A percentile compares a stretch with the other conserved stretches of the same genome.
Conservation (phyloP, 164 flowering plant species). For the Protea cynaroides region DNA sequence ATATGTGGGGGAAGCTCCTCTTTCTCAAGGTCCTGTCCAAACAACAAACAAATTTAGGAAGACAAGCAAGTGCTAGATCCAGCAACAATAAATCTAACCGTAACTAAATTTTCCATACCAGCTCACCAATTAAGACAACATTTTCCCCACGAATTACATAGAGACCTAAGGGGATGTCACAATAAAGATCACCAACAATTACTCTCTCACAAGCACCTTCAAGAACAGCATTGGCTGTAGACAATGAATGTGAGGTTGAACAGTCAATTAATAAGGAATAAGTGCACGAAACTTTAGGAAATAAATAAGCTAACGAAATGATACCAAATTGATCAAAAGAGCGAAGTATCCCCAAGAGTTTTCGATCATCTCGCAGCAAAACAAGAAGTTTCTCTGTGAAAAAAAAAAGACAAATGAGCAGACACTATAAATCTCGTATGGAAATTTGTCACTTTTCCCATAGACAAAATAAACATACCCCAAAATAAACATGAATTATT, state of each 20-base stretch:
- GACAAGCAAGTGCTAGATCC: background rate
- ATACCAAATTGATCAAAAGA: conserved; percentile 52
- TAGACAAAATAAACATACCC: too few species aligned
- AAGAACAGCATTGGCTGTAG: conserved; percentile 74
- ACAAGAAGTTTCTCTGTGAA: conserved; percentile 43
- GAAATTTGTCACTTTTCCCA: too few species aligned
- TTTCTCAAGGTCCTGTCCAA: conserved; percentile 54
- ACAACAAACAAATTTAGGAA: background rate
- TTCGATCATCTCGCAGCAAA: conserved; percentile 46
- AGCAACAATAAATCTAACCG: background rate
- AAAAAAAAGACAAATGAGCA: background rate
- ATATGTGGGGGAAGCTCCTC: conserved; percentile 84
- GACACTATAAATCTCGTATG: background rate
- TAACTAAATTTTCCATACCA: conserved; percentile 21
- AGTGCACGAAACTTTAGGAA: background rate
- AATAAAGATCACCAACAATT: conserved; percentile 85
- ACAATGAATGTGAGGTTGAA: background rate
- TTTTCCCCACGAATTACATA: conserved; percentile 94
- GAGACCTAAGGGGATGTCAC: conserved; percentile 89
- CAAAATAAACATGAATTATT: too few species aligned
- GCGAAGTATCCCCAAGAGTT: conserved; percentile 40
- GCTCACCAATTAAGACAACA: conserved; percentile 89
- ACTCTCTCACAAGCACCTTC: conserved; percentile 92
- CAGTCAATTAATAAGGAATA: background rate
- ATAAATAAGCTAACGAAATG: background rate